Evolutionary conservation across 2,329 filamentous ascomycete species (phyloP).

Genomic region (Xylariaceae sp.): DNA sequence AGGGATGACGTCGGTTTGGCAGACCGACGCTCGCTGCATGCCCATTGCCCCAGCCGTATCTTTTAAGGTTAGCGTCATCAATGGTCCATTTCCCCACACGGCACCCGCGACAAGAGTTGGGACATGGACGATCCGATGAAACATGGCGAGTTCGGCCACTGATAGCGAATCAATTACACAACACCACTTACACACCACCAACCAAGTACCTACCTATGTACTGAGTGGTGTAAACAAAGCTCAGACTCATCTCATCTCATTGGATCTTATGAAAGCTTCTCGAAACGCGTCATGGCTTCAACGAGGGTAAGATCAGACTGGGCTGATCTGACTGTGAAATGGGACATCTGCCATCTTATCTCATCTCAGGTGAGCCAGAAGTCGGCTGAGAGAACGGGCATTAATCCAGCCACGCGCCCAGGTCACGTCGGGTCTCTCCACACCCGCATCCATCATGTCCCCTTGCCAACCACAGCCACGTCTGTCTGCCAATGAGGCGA

Average conservation of each 20-base stretch:
- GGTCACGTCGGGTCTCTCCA: constrained; percentile 3
- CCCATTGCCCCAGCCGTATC: no score
- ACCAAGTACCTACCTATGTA: constrained; percentile 1
- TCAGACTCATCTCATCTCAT: no score
- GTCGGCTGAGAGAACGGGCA: neutral
- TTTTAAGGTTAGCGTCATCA: constrained; percentile 3
- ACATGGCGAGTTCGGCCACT: constrained; percentile 1
- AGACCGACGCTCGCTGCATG: neutral
- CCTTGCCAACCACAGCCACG: constrained; percentile 20
- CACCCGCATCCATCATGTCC: constrained; percentile 17
- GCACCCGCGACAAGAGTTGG: no score
- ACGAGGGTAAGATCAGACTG: no score
- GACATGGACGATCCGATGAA: no score
- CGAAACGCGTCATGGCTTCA: no score
- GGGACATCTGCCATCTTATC: no score
- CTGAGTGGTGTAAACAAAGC: neutral
- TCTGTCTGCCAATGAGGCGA: constrained; percentile 7
- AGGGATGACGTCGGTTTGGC: constrained; percentile 11
- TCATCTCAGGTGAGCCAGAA: neutral
- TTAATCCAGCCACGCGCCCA: constrained; percentile 8
- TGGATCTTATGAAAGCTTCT: no score
- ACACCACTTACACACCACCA: no score
- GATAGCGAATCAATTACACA: constrained; percentile 5
- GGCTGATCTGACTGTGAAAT: no score
- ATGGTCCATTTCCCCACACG: constrained; percentile 3